Percentiles rank a stretch among this genome's conserved stretches.
These are phyloP conservation scores for Thielaviopsis musarum DNA, from an alignment of 2,329 filamentous ascomycete genomes.

Conservation along the genomic window DNA sequence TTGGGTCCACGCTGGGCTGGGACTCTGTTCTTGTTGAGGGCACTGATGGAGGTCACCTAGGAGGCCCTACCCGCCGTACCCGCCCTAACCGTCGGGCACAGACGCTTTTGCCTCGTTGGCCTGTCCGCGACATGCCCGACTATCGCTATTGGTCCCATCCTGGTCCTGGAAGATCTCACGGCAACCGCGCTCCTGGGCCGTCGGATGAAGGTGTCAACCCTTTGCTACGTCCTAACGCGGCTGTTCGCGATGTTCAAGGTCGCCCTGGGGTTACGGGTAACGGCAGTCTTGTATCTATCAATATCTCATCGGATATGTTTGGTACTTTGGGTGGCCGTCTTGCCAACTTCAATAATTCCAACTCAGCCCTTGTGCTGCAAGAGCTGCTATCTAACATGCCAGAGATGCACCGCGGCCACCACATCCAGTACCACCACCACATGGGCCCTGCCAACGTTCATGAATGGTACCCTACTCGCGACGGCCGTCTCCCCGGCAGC, in stretches of 20 bases:
- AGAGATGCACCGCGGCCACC: constrained; percentile 27
- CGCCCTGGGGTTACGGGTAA: constrained; percentile 27
- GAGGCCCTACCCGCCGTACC: constrained; percentile 27
- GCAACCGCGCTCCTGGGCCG: constrained; percentile 24
- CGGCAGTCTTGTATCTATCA: constrained; percentile 27
- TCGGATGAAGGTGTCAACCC: constrained; percentile 77
- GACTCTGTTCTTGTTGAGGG: constrained; percentile 24
- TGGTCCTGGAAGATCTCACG: background rate
- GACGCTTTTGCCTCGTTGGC: constrained; percentile 2
- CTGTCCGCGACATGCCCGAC: constrained; percentile 1
- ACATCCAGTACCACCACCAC: constrained; percentile 46
- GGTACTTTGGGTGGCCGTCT: constrained; percentile 15
- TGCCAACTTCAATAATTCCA: constrained; percentile 21
- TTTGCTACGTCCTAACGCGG: constrained; percentile 50
- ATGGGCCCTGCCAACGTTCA: constrained; percentile 32
- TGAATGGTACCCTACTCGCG: constrained; percentile 29
- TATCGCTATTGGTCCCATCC: background rate
- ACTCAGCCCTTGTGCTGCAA: constrained; percentile 37
- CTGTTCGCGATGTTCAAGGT: constrained; percentile 28
- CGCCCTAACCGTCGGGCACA: constrained; percentile 1
- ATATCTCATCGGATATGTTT: constrained; percentile 30
- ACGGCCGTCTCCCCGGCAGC: constrained; percentile 24
- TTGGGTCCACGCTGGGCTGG: constrained; percentile 37
- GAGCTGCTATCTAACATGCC: constrained; percentile 40
- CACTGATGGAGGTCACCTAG: background rate